A percentile compares a stretch with the other conserved stretches of the same genome.
Evolutionary conservation across 805 yeast species (phyloP).

Genomic region (Nakazawaea siamensis): DNA sequence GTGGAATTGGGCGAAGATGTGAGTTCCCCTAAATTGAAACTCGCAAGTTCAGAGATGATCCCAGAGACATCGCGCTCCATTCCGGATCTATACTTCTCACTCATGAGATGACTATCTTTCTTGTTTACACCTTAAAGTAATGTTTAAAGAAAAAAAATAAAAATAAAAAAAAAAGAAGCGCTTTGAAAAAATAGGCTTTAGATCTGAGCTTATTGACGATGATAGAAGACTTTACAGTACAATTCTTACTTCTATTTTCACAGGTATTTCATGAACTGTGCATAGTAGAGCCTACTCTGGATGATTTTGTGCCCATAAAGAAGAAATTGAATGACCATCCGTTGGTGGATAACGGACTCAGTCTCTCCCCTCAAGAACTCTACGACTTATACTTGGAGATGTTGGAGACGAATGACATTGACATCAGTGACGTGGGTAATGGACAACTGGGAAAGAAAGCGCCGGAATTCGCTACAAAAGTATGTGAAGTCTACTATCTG

Average conservation of each 20-base stretch:
- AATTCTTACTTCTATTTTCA: slow-evolving; percentile 21
- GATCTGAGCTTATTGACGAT: too few species aligned
- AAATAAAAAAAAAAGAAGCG: too few species aligned
- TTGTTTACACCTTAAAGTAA: too few species aligned
- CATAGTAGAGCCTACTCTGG: slow-evolving; percentile 10
- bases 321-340: slow-evolving; percentile 17
- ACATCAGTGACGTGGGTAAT: slow-evolving; percentile 6
- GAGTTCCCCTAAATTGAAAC: not conserved
- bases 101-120: too few species aligned
- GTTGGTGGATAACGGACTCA: slow-evolving; percentile 13
- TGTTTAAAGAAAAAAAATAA: too few species aligned
- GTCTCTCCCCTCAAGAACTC: slow-evolving; percentile 13
- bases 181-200: too few species aligned
- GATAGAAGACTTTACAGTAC: slow-evolving; percentile 17
- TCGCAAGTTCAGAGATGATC: not conserved
- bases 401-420: slow-evolving; percentile 13
- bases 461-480: slow-evolving; percentile 15
- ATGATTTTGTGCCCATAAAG: slow-evolving; percentile 11
- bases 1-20: not conserved
- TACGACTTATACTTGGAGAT: slow-evolving; percentile 14
- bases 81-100: too few species aligned
- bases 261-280: slow-evolving; percentile 19
- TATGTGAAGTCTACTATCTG: slow-evolving; percentile 17
- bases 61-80: not conserved
- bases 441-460: slow-evolving; percentile 11